These are phyloP conservation scores for Phytophthora palmivora DNA, from an alignment of 352 stramenopile species.

Conservation along the genomic window DNA sequence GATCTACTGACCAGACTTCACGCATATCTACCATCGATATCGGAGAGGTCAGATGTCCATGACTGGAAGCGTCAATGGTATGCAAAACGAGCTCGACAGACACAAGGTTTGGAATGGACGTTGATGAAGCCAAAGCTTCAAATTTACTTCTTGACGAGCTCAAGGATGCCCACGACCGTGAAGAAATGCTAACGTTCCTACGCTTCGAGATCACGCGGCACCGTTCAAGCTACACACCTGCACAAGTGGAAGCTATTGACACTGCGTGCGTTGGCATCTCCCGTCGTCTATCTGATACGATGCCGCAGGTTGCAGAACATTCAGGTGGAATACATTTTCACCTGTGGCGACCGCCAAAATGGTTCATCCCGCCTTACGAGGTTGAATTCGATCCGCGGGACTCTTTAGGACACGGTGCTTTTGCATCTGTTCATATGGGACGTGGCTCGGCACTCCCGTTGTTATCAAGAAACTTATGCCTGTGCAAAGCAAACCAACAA, in stretches of 20 bases:
- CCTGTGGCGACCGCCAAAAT: conserved; percentile 32
- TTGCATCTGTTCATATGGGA: conserved; percentile 43
- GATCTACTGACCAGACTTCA: conserved; percentile 21
- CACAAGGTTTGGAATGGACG: conserved; percentile 17
- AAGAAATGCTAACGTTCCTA: conserved; percentile 38
- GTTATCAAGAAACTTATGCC: conserved; percentile 43
- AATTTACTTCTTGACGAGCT: conserved; percentile 30
- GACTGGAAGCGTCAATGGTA: conserved; percentile 44
- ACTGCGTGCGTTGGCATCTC: conserved; percentile 28
- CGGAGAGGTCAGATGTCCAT: conserved; percentile 18
- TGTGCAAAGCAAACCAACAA: conserved; percentile 3
- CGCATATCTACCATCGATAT: conserved; percentile 1
- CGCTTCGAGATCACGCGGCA: conserved; percentile 40
- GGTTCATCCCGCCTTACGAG: conserved; percentile 47
- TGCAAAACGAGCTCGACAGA: conserved; percentile 21
- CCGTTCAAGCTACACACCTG: conserved; percentile 28
- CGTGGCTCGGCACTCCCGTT: conserved; percentile 39
- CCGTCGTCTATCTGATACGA: conserved; percentile 19
- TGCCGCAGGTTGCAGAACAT: background rate
- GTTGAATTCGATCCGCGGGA: conserved; percentile 38
- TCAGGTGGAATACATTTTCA: conserved; percentile 8
- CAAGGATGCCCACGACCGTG: conserved; percentile 21
- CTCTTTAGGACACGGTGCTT: conserved; percentile 36
- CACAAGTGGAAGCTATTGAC: conserved; percentile 29
- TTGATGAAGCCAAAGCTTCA: conserved; percentile 23